These are phyloP conservation scores for Dactylis glomerata DNA, from an alignment of 176 grass and related monocot species.

Conservation along the genomic window DNA sequence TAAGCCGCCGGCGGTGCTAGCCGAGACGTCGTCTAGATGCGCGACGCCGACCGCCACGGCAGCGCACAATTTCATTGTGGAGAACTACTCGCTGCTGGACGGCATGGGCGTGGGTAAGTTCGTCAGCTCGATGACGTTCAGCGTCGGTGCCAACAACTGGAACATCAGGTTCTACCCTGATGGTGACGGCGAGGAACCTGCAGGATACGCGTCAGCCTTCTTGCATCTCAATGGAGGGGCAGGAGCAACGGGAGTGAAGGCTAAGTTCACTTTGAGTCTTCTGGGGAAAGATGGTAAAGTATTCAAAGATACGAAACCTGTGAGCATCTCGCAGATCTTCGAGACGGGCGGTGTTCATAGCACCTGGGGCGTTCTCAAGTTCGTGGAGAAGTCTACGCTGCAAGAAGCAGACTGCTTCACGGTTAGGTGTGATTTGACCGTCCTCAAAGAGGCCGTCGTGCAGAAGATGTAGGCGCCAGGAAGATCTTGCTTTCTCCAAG, in stretches of 20 bases:
- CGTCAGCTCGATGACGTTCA: slow-evolving; percentile 23
- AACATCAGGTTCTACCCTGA: slow-evolving; percentile 11
- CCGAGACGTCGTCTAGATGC: background rate
- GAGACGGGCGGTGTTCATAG: background rate
- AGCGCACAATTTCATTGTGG: slow-evolving; percentile 25
- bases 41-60: background rate
- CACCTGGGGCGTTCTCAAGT: background rate
- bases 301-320: background rate
- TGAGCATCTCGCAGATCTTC: background rate
- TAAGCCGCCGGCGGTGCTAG: background rate
- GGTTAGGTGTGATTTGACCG: background rate
- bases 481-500: background rate
- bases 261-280: slow-evolving; percentile 2
- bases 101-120: slow-evolving; percentile 3
- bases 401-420: background rate
- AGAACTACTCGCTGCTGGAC: slow-evolving; percentile 26
- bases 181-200: background rate
- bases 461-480: background rate
- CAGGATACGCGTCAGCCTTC: slow-evolving; percentile 3
- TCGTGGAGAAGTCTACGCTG: background rate
- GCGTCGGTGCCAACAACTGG: slow-evolving; percentile 36
- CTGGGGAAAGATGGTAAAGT: slow-evolving; percentile 19
- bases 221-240: background rate
- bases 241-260: background rate
- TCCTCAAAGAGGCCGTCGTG: background rate